Conservation (phyloP, 768 basidiomycete species). For the Leucosporidium yakuticum region DNA sequence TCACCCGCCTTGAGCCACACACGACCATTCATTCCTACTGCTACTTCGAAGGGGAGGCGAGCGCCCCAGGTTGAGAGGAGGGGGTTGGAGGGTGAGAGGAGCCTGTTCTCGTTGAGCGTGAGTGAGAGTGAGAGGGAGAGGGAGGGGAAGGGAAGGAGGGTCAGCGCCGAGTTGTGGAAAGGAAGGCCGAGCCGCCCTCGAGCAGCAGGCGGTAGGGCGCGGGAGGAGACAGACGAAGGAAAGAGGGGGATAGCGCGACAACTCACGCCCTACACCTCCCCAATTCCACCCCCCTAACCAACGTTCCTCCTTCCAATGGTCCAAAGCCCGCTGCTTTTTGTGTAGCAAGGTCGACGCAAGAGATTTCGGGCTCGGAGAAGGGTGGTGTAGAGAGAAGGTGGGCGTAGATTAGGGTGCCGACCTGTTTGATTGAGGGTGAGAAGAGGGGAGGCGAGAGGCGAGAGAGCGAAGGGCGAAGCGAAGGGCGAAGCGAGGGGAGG, state of each 20-base stretch:
- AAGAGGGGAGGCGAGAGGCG: background rate
- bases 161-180: background rate
- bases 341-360: constrained; percentile 90
- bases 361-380: constrained; percentile 96
- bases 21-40: constrained; percentile 84
- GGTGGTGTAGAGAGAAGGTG: constrained; percentile 88
- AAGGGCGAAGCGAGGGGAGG: background rate
- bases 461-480: background rate
- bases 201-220: constrained; percentile 7
- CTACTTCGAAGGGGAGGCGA: constrained; percentile 76
- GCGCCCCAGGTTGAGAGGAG: constrained; percentile 72
- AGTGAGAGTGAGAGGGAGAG: background rate
- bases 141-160: constrained; percentile 1
- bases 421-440: constrained; percentile 49
- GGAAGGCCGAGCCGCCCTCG: background rate
- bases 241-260: too few species aligned
- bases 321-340: constrained; percentile 90
- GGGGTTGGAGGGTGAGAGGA: constrained; percentile 75
- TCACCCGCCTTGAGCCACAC: constrained; percentile 82
- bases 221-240: background rate
- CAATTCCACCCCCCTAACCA: constrained; percentile 66
- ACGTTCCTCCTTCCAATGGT: constrained; percentile 81
- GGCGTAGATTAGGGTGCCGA: constrained; percentile 84
- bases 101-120: constrained; percentile 46
- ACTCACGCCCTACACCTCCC: constrained; percentile 78